Percentiles rank a stretch among this genome's conserved stretches.
Evolutionary conservation across 148 eudicot genomes (phyloP).

Genomic region (Amaranthus palmeri): DNA sequence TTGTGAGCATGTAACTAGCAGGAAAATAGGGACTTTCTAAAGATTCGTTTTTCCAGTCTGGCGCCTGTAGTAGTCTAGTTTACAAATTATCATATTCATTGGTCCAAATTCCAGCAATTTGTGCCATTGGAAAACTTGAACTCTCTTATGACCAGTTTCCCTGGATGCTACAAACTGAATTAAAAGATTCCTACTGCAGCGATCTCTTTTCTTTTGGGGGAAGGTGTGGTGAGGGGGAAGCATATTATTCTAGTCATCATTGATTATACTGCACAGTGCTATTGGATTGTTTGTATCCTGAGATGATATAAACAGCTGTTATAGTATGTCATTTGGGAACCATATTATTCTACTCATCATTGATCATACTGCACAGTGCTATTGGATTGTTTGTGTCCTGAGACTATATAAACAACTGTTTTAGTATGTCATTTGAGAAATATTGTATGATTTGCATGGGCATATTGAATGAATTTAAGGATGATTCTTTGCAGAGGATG

Average conservation of each 20-base stretch:
- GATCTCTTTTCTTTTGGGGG: no score
- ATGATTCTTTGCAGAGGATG: constrained; percentile 59
- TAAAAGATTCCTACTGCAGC: no score
- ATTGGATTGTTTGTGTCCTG: neutral
- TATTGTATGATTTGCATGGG: neutral
- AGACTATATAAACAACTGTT: neutral
- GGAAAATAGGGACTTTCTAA: no score
- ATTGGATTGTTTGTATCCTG: neutral
- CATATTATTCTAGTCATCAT: neutral
- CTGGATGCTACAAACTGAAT: no score
- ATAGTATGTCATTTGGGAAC: neutral
- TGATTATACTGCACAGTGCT: neutral
- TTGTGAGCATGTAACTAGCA: no score
- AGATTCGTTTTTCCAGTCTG: no score
- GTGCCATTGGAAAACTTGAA: no score
- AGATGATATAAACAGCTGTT: neutral
- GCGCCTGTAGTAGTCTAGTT: no score
- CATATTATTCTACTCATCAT: neutral
- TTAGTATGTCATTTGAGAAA: neutral
- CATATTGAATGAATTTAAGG: constrained; percentile 5
- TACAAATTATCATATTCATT: no score
- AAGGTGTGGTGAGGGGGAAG: neutral
- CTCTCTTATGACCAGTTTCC: no score
- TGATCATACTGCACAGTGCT: neutral
- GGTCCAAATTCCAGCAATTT: no score